A percentile compares a stretch with the other conserved stretches of the same genome.
Evolutionary conservation across 208 protist species (phyloP).

Genomic region (Wallacemonas collosoma): DNA sequence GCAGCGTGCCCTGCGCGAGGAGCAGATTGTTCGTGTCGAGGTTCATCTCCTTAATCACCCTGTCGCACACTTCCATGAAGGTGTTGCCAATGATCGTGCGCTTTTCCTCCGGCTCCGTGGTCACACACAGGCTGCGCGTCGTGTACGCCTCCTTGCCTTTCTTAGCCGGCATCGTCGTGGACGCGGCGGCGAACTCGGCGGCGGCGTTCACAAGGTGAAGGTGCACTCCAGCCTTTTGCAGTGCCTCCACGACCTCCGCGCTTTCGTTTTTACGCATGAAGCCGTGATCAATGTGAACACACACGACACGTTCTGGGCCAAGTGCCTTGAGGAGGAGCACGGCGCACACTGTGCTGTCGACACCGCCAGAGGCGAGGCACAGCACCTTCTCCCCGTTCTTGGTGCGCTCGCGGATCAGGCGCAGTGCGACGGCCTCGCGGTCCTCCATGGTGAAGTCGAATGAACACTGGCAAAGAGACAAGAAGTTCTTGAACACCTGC

Average conservation of each 20-base stretch:
- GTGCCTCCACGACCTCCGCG: slow-evolving; percentile 73
- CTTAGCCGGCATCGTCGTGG: slow-evolving; percentile 66
- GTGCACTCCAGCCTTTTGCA: slow-evolving; percentile 70
- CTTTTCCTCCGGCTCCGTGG: slow-evolving; percentile 92
- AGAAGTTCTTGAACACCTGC: slow-evolving; percentile 95
- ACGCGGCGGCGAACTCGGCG: slow-evolving; percentile 78
- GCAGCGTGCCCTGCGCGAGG: slow-evolving; percentile 95
- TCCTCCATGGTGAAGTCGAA: slow-evolving; percentile 88
- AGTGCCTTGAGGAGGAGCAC: slow-evolving; percentile 95
- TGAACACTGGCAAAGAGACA: slow-evolving; percentile 77
- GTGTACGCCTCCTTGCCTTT: slow-evolving; percentile 54
- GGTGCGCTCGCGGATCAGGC: slow-evolving; percentile 88
- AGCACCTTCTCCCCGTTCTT: slow-evolving; percentile 91
- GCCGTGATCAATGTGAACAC: slow-evolving; percentile 98
- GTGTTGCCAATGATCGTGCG: slow-evolving; percentile 98
- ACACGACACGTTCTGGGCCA: slow-evolving; percentile 93
- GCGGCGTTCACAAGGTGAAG: slow-evolving; percentile 76
- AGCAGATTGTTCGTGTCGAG: slow-evolving; percentile 69
- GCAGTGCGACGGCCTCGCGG: slow-evolving; percentile 88
- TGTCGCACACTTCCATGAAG: slow-evolving; percentile 95
- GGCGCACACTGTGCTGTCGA: slow-evolving; percentile 98
- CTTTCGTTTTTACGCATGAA: slow-evolving; percentile 97
- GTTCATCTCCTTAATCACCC: slow-evolving; percentile 66
- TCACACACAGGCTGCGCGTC: slow-evolving; percentile 56
- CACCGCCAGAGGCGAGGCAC: slow-evolving; percentile 97